phyloP scores from a whole-genome alignment of 2,329 filamentous ascomycete genomes.

The Xylariaceae sp. region DNA sequence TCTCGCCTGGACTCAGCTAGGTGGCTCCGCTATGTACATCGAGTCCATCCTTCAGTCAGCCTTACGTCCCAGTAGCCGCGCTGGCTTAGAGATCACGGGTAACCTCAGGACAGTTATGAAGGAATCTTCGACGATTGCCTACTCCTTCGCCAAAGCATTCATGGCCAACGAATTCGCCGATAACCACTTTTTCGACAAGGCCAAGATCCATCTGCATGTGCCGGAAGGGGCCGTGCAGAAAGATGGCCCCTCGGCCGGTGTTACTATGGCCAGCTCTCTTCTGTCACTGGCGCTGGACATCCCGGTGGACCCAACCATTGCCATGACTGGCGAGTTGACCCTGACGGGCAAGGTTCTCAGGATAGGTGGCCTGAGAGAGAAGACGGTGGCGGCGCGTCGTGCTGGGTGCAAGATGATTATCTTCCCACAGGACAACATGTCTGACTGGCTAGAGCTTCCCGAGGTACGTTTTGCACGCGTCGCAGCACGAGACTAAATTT shows the following conservation, averaged over 20 bases:
- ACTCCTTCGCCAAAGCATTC: constrained; percentile 89
- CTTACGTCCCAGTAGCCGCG: constrained; percentile 67
- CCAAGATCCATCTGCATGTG: constrained; percentile 91
- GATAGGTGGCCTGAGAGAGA: constrained; percentile 91
- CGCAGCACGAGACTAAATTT: constrained; percentile 9
- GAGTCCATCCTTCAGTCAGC: constrained; percentile 91
- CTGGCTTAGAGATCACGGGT: constrained; percentile 84
- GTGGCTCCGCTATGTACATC: constrained; percentile 92
- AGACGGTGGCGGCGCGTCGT: constrained; percentile 90
- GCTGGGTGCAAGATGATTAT: constrained; percentile 91
- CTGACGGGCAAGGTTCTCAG: constrained; percentile 94
- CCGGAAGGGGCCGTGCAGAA: constrained; percentile 95
- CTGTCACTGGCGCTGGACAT: constrained; percentile 78
- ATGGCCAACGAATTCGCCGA: constrained; percentile 81
- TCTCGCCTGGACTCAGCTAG: constrained; percentile 95
- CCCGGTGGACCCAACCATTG: constrained; percentile 76
- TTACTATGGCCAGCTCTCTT: constrained; percentile 96
- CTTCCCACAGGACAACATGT: constrained; percentile 92
- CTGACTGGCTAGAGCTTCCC: constrained; percentile 94
- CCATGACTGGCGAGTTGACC: constrained; percentile 97
- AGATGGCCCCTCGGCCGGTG: constrained; percentile 87
- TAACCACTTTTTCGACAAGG: constrained; percentile 95
- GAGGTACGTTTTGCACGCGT: constrained; percentile 61
- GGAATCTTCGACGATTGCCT: constrained; percentile 90
- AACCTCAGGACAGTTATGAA: constrained; percentile 98